These are phyloP conservation scores for Colletotrichum cordylinicola DNA, from an alignment of 2,329 filamentous ascomycete genomes.

Conservation along the genomic window DNA sequence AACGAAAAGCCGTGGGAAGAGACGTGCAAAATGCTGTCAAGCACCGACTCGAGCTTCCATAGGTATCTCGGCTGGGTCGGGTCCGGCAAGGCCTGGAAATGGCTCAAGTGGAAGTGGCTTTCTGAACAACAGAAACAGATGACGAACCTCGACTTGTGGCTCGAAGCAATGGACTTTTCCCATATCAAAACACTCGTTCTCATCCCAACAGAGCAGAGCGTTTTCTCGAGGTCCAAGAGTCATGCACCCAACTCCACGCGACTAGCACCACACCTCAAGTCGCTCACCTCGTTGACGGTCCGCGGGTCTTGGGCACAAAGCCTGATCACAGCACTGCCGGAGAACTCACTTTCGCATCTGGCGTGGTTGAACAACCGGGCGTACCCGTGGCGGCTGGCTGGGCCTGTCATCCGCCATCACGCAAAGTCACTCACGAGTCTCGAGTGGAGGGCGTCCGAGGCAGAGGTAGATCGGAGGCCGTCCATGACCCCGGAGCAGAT, in stretches of 20 bases:
- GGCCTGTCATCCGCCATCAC: not conserved
- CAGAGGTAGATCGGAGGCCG: not conserved
- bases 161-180: no score
- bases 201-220: no score
- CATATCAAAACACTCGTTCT: no score
- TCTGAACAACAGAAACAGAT: not conserved
- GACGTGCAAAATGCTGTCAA: not conserved
- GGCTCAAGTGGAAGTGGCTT: not conserved
- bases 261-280: no score
- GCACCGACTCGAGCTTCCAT: not conserved
- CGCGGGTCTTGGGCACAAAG: not conserved
- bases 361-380: not conserved
- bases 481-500: not conserved
- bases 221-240: no score
- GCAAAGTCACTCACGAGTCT: not conserved
- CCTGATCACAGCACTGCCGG: not conserved
- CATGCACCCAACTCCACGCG: no score
- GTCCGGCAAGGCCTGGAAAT: not conserved
- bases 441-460: conserved; percentile 5
- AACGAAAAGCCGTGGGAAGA: not conserved
- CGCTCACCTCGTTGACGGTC: not conserved
- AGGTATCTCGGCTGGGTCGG: not conserved
- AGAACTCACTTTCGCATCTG: not conserved
- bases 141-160: not conserved
- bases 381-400: not conserved